A percentile compares a stretch with the other conserved stretches of the same genome.
Conservation (phyloP, 257 asterid genomes). For the Scutellaria minor region DNA sequence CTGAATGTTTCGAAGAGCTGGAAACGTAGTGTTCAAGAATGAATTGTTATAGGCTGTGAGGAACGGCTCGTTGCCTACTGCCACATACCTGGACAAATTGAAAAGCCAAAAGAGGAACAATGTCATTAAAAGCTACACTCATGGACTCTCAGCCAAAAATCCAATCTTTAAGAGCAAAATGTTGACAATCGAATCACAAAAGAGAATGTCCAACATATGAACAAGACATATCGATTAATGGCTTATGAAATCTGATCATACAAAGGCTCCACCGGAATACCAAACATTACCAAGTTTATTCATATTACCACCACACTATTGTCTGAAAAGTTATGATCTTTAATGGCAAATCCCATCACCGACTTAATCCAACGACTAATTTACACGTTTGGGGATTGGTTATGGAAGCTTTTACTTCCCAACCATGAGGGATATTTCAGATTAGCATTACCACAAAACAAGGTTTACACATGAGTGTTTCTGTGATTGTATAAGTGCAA, state of each 20-base stretch:
- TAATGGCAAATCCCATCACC: no score
- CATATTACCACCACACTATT: no score
- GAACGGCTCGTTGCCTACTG: slow-evolving; percentile 88
- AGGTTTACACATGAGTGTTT: not conserved
- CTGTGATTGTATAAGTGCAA: not conserved
- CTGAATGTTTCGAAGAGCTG: slow-evolving; percentile 84
- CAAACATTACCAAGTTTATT: not conserved
- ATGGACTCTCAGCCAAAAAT: no score
- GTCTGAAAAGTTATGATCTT: no score
- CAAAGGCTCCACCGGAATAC: not conserved
- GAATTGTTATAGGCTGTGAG: slow-evolving; percentile 72
- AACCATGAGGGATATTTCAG: no score
- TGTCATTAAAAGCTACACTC: no score
- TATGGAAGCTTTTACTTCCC: no score
- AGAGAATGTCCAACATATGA: not conserved
- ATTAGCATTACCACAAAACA: no score
- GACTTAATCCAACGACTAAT: no score
- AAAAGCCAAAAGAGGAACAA: not conserved
- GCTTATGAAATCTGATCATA: not conserved
- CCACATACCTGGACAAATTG: slow-evolving; percentile 63
- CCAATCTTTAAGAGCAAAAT: not conserved
- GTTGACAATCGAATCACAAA: not conserved
- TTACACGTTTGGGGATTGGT: no score
- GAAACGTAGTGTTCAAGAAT: slow-evolving; percentile 71
- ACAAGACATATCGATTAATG: not conserved